These are phyloP conservation scores for Neophaeococcomyces aloes DNA, from an alignment of 2,329 filamentous ascomycete species.

Conservation along the genomic window DNA sequence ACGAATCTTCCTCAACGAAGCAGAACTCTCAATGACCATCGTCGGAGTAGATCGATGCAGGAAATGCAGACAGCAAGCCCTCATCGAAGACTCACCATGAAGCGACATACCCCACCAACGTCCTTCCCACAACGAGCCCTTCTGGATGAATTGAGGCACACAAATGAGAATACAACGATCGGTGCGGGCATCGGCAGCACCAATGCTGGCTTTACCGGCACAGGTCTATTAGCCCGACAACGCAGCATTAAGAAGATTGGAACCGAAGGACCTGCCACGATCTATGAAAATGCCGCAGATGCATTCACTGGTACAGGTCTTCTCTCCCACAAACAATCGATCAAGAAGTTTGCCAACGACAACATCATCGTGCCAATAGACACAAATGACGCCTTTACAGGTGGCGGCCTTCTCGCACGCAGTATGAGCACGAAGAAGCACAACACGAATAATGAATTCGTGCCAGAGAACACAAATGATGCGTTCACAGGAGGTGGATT, in stretches of 20 bases:
- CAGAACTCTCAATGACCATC: neutral
- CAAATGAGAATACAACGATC: no score
- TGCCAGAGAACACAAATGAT: conserved; percentile 5
- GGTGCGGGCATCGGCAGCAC: neutral
- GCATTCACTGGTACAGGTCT: conserved; percentile 13
- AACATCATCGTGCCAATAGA: neutral
- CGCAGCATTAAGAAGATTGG: neutral
- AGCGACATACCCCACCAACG: neutral
- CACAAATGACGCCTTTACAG: conserved; percentile 6
- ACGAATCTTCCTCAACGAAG: neutral
- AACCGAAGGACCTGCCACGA: neutral
- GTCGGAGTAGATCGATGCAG: no score
- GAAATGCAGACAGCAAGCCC: no score
- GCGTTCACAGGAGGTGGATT: conserved; percentile 4
- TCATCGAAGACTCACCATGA: no score
- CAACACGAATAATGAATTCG: neutral
- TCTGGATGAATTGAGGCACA: neutral
- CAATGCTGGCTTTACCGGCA: conserved; percentile 14
- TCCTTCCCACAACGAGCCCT: neutral
- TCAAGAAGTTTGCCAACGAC: neutral
- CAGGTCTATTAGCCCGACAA: conserved; percentile 14
- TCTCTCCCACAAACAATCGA: conserved; percentile 9
- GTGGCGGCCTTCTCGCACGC: neutral
- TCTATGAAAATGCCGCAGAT: conserved; percentile 1
- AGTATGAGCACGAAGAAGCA: neutral